These are phyloP conservation scores for Telopea speciosissima DNA, from an alignment of 177 flowering plant species.

Conservation along the genomic window DNA sequence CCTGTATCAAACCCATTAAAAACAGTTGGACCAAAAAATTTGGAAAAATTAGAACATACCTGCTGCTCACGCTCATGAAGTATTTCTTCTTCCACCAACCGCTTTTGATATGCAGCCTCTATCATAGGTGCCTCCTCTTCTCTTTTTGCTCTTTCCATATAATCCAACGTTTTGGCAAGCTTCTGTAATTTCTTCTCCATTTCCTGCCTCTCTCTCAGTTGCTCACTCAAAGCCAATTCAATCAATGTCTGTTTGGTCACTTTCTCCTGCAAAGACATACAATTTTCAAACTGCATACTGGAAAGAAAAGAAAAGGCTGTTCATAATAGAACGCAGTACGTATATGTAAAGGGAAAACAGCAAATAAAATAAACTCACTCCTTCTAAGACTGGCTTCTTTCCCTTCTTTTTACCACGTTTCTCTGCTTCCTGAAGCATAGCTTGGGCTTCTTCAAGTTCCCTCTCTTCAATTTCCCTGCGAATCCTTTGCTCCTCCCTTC, in stretches of 20 bases:
- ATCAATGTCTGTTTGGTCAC: conserved; percentile 65
- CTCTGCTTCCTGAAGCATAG: conserved; percentile 64
- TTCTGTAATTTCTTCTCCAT: conserved; percentile 89
- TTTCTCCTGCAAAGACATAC: conserved; percentile 49
- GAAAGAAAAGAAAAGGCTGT: neutral
- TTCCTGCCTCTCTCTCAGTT: conserved; percentile 81
- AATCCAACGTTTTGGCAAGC: conserved; percentile 84
- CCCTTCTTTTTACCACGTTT: conserved; percentile 64
- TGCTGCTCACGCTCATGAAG: conserved; percentile 79
- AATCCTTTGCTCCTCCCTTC: conserved; percentile 66
- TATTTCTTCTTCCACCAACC: conserved; percentile 62
- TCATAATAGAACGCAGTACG: neutral
- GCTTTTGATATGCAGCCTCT: conserved; percentile 72
- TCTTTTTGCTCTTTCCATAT: conserved; percentile 89
- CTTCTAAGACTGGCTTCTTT: conserved; percentile 74
- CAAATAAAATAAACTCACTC: conserved; percentile 39
- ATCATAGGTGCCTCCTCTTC: conserved; percentile 88
- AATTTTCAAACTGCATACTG: neutral
- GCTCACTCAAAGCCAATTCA: conserved; percentile 73
- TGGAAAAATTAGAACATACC: conserved; percentile 30
- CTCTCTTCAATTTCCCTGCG: conserved; percentile 74
- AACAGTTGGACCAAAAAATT: neutral
- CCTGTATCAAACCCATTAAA: neutral
- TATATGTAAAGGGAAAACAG: too few relatives aligned
- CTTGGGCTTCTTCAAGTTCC: conserved; percentile 75